Conservation (phyloP, 345 rosid species). For the Isatis tinctoria region DNA sequence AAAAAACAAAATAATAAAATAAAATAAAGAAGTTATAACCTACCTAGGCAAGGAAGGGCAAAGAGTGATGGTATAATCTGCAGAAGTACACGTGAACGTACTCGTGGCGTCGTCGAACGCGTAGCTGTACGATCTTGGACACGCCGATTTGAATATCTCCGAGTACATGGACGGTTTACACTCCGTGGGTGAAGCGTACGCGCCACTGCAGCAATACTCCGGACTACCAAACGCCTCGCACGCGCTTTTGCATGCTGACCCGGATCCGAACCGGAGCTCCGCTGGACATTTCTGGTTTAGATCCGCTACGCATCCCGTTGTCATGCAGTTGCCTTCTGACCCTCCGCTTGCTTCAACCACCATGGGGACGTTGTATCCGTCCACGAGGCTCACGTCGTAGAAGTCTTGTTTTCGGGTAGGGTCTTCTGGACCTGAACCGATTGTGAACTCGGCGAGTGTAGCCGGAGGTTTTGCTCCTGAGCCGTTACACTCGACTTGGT, state of each 20-base stretch:
- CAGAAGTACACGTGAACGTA: slow-evolving; percentile 66
- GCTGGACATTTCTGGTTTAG: slow-evolving; percentile 62
- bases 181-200: slow-evolving; percentile 48
- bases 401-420: slow-evolving; percentile 49
- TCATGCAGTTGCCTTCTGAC: slow-evolving; percentile 43
- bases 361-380: slow-evolving; percentile 38
- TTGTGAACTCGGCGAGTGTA: slow-evolving; percentile 64
- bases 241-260: slow-evolving; percentile 63
- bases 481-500: slow-evolving; percentile 60
- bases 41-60: slow-evolving; percentile 71
- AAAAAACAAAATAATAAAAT: background rate
- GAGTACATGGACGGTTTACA: slow-evolving; percentile 69
- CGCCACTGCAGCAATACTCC: slow-evolving; percentile 67
- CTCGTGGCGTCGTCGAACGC: slow-evolving; percentile 73
- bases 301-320: slow-evolving; percentile 61
- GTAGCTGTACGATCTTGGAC: slow-evolving; percentile 73
- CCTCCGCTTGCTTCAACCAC: slow-evolving; percentile 56
- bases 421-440: slow-evolving; percentile 50
- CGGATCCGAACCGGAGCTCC: slow-evolving; percentile 42
- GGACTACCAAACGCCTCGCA: slow-evolving; percentile 70
- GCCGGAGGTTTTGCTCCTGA: slow-evolving; percentile 58
- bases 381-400: slow-evolving; percentile 30
- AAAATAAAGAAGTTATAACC: background rate
- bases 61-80: slow-evolving; percentile 63
- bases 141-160: slow-evolving; percentile 54